Evolutionary conservation across 768 basidiomycete genomes (phyloP).

Genomic region (Pisolithus marmoratus): DNA sequence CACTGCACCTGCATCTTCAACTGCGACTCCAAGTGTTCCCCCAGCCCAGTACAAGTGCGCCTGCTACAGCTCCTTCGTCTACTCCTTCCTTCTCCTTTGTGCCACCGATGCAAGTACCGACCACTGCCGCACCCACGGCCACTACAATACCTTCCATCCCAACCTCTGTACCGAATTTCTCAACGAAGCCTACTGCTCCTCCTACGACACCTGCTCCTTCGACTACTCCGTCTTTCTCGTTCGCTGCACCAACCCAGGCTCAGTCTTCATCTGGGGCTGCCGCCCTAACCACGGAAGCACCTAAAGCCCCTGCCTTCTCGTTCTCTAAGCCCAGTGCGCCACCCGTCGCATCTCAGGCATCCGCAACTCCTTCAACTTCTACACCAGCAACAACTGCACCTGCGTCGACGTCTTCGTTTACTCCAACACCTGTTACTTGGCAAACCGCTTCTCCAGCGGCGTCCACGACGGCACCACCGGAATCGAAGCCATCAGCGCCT

Average conservation of each 20-base stretch:
- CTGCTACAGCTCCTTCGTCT: constrained; percentile 7
- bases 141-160: constrained; percentile 4
- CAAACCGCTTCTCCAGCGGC: constrained; percentile 2
- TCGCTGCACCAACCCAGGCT: constrained; percentile 4
- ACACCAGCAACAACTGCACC: constrained; percentile 13
- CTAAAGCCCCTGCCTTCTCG: constrained; percentile 9
- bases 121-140: constrained; percentile 1
- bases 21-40: constrained; percentile 6
- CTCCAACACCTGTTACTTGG: neutral
- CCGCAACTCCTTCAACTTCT: constrained; percentile 4
- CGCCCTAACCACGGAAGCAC: constrained; percentile 4
- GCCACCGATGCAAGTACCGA: constrained; percentile 9
- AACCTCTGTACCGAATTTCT: constrained; percentile 23
- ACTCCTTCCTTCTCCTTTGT: constrained; percentile 12
- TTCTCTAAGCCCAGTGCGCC: constrained; percentile 15
- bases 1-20: neutral
- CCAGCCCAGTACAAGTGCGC: constrained; percentile 6
- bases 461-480: constrained; percentile 8
- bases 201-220: neutral
- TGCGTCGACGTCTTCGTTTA: constrained; percentile 10
- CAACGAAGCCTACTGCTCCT: constrained; percentile 20
- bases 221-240: constrained; percentile 3
- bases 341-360: constrained; percentile 15
- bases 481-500: constrained; percentile 1
- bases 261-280: constrained; percentile 9